Conservation (phyloP, 139 green algal genomes). For the Coccomyxa sp. region DNA sequence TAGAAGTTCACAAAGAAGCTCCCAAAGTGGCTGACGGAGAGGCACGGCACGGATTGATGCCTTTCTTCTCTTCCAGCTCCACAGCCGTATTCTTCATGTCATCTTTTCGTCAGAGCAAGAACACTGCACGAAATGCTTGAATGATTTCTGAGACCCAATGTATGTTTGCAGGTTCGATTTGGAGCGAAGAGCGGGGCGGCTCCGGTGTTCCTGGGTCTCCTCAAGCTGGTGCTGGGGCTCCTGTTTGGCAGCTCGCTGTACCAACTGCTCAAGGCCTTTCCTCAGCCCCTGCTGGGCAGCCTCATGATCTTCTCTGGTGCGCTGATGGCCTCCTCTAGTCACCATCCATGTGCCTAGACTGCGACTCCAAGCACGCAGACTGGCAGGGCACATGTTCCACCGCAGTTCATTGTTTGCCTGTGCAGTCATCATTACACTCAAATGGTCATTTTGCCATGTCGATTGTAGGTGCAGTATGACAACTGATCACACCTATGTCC, state of each 20-base stretch:
- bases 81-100: too few species aligned
- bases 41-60: not conserved
- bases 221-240: conserved; percentile 66
- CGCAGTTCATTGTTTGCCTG: not conserved
- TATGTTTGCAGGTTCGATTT: conserved; percentile 50
- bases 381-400: not conserved
- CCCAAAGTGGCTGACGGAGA: not conserved
- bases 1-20: not conserved
- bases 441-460: too few species aligned
- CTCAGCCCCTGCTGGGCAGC: conserved; percentile 53
- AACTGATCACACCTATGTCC: not conserved
- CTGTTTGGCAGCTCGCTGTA: conserved; percentile 60
- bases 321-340: not conserved
- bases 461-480: not conserved
- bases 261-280: conserved; percentile 55
- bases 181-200: conserved; percentile 61
- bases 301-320: conserved; percentile 41
- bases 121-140: too few species aligned
- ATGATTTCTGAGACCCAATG: not conserved
- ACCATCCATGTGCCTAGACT: not conserved
- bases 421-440: not conserved
- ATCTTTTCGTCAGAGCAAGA: too few species aligned
- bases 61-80: not conserved
- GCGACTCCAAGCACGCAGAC: not conserved
- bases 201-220: conserved; percentile 59